Conservation (phyloP, 495 filamentous ascomycete genomes). For the Annulohypoxylon moriforme region DNA sequence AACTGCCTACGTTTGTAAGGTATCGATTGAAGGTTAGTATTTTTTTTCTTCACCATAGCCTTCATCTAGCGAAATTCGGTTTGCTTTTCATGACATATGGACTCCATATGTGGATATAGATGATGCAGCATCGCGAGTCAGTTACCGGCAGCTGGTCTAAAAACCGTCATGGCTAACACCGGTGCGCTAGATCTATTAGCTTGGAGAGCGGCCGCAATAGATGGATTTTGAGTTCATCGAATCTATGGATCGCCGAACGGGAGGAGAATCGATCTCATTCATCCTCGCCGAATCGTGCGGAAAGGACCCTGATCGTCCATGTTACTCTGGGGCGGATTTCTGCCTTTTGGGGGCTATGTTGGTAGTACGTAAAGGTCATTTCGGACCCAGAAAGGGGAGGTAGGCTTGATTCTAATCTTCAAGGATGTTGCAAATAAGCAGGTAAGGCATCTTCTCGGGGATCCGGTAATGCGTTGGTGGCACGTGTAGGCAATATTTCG, state of each 20-base stretch:
- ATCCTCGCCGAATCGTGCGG: neutral
- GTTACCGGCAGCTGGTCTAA: neutral
- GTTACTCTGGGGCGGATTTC: neutral
- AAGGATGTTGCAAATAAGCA: too few species aligned
- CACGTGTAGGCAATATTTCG: conserved; percentile 14
- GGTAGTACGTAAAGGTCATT: neutral
- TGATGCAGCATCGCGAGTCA: conserved; percentile 26
- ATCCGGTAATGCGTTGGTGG: neutral
- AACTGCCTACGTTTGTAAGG: neutral
- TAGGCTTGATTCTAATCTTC: too few species aligned
- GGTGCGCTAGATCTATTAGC: conserved; percentile 19
- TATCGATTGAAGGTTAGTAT: neutral
- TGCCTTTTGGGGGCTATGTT: neutral
- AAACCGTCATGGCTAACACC: conserved; percentile 17
- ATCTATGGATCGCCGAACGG: neutral
- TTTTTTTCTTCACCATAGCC: neutral
- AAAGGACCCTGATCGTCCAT: neutral
- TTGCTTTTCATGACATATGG: conserved; percentile 12
- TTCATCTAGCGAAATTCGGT: neutral
- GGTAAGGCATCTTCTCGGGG: neutral
- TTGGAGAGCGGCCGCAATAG: conserved; percentile 2
- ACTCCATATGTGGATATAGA: neutral
- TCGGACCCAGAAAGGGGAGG: conserved; percentile 2
- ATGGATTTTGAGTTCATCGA: conserved; percentile 9
- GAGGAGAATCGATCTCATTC: neutral